Evolutionary conservation across 2,329 filamentous ascomycete species (phyloP).

Genomic region (Aureobasidium zeae): DNA sequence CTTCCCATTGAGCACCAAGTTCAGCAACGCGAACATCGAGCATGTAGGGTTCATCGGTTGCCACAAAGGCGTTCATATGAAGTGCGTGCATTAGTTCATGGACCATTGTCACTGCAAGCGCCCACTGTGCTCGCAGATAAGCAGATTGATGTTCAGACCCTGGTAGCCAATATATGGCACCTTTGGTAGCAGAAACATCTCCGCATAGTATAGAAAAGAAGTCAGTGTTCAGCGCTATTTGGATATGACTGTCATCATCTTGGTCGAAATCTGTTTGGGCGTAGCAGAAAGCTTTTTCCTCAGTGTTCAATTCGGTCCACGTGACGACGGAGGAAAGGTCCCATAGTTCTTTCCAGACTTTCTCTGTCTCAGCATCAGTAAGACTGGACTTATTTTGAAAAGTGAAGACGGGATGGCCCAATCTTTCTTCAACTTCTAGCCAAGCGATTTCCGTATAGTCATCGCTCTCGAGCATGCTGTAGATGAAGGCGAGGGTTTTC

Average conservation of each 20-base stretch:
- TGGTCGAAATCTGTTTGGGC: background rate
- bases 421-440: background rate
- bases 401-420: background rate
- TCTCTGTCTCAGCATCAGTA: background rate
- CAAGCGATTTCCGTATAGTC: background rate
- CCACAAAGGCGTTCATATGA: background rate
- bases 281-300: background rate
- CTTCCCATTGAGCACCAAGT: slow-evolving; percentile 1
- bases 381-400: background rate
- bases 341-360: background rate
- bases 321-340: background rate
- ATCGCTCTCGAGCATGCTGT: background rate
- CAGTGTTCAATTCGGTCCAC: background rate
- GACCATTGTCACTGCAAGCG: slow-evolving; percentile 7
- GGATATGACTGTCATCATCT: background rate
- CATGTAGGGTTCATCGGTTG: background rate
- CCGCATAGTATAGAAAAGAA: background rate
- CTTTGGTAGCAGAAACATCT: background rate
- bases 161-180: background rate
- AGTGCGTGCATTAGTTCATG: slow-evolving; percentile 10
- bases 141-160: slow-evolving; percentile 1
- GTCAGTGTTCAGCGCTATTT: background rate
- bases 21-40: background rate
- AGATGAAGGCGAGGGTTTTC: background rate
- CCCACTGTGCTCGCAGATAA: background rate